Evolutionary conservation across 495 filamentous ascomycete species (phyloP).

Genomic region (Penicillium ochrochloron): DNA sequence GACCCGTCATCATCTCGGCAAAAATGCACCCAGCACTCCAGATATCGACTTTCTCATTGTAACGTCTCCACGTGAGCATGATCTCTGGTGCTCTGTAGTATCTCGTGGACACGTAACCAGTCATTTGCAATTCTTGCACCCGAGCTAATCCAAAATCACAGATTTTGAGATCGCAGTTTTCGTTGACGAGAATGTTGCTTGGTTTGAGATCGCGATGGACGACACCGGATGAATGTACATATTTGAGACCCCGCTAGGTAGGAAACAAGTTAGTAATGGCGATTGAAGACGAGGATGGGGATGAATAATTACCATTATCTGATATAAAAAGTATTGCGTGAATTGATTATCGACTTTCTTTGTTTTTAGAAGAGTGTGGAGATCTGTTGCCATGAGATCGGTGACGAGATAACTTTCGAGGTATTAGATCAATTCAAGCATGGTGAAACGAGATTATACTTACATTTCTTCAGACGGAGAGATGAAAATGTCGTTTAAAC

Average conservation of each 20-base stretch:
- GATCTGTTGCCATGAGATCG: slow-evolving; percentile 93
- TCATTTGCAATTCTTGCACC: slow-evolving; percentile 98
- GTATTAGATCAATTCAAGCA: slow-evolving; percentile 28
- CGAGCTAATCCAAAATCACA: slow-evolving; percentile 97
- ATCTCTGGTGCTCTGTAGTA: slow-evolving; percentile 99
- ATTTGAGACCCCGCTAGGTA: slow-evolving; percentile 93
- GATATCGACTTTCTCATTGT: slow-evolving; percentile 98
- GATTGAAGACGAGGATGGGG: neutral
- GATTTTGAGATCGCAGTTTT: slow-evolving; percentile 99
- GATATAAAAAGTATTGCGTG: slow-evolving; percentile 98
- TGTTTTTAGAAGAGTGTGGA: slow-evolving; percentile 90
- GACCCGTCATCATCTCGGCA: slow-evolving; percentile 96
- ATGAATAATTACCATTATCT: slow-evolving; percentile 73
- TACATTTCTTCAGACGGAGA: slow-evolving; percentile 98
- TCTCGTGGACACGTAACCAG: slow-evolving; percentile 95
- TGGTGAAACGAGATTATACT: slow-evolving; percentile 30
- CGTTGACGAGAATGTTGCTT: slow-evolving; percentile 97
- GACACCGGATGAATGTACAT: slow-evolving; percentile 98
- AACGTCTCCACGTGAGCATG: slow-evolving; percentile 99
- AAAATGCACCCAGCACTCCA: slow-evolving; percentile 99
- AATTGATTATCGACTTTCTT: slow-evolving; percentile 96
- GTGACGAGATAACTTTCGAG: slow-evolving; percentile 87
- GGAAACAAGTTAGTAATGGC: slow-evolving; percentile 30
- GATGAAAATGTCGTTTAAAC: slow-evolving; percentile 98
- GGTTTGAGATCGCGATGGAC: slow-evolving; percentile 97